phyloP scores from a whole-genome alignment of 306 rosid genomes.

The Carpinus fangiana region DNA sequence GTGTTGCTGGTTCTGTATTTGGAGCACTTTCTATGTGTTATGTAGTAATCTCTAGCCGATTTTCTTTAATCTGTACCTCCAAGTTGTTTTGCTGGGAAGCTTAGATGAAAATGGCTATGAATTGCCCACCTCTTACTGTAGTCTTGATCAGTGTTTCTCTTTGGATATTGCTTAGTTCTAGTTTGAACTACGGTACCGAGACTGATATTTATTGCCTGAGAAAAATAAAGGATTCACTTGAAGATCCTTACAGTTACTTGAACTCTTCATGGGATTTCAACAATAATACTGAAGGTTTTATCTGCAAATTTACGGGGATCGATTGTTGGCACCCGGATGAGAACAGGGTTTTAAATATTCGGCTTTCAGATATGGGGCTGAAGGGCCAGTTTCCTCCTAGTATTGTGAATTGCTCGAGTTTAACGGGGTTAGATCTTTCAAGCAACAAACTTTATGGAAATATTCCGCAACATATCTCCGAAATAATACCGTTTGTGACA shows the following conservation, averaged over 20 bases:
- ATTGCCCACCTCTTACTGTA: conserved; percentile 26
- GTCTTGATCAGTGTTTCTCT: conserved; percentile 32
- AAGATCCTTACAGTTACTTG: conserved; percentile 60
- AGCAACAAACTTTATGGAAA: conserved; percentile 53
- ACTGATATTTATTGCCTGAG: conserved; percentile 64
- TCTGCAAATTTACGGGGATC: conserved; percentile 68
- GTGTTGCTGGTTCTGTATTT: conserved; percentile 16
- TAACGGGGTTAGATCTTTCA: conserved; percentile 84
- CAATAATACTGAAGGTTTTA: conserved; percentile 62
- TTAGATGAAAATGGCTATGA: conserved; percentile 37
- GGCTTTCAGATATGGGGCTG: conserved; percentile 68
- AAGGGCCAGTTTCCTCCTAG: conserved; percentile 63
- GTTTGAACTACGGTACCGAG: conserved; percentile 44
- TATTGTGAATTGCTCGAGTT: conserved; percentile 56
- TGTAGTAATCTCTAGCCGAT: background rate
- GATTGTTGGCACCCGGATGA: conserved; percentile 96
- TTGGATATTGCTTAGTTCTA: conserved; percentile 46
- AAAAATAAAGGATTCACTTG: conserved; percentile 35
- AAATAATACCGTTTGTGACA: conserved; percentile 8
- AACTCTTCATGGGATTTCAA: conserved; percentile 61
- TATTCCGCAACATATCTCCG: conserved; percentile 46
- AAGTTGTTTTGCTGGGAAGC: conserved; percentile 8
- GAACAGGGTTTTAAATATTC: conserved; percentile 64
- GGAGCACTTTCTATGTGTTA: conserved; percentile 5
- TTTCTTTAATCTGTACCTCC: background rate